These are phyloP conservation scores for Mimosa pudica DNA, from an alignment of 306 rosid species.

Conservation along the genomic window DNA sequence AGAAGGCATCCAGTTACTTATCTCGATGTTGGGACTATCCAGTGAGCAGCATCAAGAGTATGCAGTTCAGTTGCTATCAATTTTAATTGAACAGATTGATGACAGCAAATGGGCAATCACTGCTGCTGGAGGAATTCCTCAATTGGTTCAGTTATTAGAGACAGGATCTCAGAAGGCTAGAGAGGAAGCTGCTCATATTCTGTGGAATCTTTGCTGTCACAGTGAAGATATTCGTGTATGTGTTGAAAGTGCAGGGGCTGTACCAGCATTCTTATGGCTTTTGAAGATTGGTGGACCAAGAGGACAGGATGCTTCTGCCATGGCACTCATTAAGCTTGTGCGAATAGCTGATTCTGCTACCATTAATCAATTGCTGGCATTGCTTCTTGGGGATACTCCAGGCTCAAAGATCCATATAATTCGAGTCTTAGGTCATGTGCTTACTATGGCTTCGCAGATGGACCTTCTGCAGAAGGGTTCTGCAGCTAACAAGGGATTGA, in stretches of 20 bases:
- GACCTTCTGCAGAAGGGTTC: conserved; percentile 80
- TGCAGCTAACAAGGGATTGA: conserved; percentile 83
- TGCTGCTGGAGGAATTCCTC: conserved; percentile 99
- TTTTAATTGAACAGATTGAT: conserved; percentile 83
- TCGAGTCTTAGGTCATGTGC: conserved; percentile 86
- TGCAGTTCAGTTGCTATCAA: conserved; percentile 83
- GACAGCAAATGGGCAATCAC: conserved; percentile 99
- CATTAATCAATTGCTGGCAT: conserved; percentile 81
- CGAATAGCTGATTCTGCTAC: conserved; percentile 88
- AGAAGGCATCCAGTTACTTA: conserved; percentile 92
- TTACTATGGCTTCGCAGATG: conserved; percentile 68
- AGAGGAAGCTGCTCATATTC: conserved; percentile 92
- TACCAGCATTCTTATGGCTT: conserved; percentile 89
- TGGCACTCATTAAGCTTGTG: conserved; percentile 87
- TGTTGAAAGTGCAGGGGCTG: conserved; percentile 79
- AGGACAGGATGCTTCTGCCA: conserved; percentile 92
- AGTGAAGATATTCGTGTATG: conserved; percentile 97
- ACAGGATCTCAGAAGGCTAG: conserved; percentile 90
- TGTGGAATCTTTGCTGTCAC: conserved; percentile 92
- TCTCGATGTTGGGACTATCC: conserved; percentile 82
- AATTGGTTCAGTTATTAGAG: conserved; percentile 88
- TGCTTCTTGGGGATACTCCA: conserved; percentile 85
- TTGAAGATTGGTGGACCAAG: conserved; percentile 54
- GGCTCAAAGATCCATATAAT: conserved; percentile 74
- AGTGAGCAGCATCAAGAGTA: conserved; percentile 97